A percentile compares a stretch with the other conserved stretches of the same genome.
Conservation (phyloP, 345 rosid genomes). For the Eucalyptus viminalis region DNA sequence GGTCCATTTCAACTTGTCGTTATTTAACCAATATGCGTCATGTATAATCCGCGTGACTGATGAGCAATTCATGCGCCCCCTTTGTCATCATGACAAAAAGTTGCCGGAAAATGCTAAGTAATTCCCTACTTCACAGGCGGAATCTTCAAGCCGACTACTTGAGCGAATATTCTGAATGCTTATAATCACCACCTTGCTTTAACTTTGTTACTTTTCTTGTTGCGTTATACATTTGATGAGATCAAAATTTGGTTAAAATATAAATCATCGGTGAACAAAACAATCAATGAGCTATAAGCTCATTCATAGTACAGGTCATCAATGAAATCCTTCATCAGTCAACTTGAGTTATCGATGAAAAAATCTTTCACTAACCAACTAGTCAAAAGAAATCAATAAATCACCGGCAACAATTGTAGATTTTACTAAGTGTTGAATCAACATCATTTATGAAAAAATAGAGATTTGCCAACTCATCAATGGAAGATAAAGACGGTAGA, state of each 20-base stretch:
- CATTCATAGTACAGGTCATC: not conserved
- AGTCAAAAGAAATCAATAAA: too few species aligned
- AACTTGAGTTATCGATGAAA: not conserved
- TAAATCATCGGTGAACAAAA: not conserved
- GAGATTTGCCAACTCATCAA: not conserved
- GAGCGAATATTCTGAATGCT: not conserved
- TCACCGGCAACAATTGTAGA: not conserved
- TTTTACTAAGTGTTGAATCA: not conserved
- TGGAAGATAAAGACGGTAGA: not conserved
- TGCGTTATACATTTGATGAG: not conserved
- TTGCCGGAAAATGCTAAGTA: not conserved
- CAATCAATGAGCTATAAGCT: not conserved
- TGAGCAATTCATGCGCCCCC: not conserved
- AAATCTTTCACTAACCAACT: not conserved
- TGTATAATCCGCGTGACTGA: not conserved
- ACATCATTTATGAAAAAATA: not conserved
- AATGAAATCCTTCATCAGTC: too few species aligned
- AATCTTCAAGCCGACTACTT: not conserved
- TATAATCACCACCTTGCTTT: not conserved
- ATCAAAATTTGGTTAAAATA: too few species aligned
- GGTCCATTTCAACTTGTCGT: not conserved
- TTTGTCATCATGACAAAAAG: not conserved
- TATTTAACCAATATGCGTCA: not conserved
- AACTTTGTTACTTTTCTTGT: not conserved
- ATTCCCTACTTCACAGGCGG: not conserved